Evolutionary conservation across 2,329 filamentous ascomycete genomes (phyloP).

Genomic region (Neonectria ditissima): DNA sequence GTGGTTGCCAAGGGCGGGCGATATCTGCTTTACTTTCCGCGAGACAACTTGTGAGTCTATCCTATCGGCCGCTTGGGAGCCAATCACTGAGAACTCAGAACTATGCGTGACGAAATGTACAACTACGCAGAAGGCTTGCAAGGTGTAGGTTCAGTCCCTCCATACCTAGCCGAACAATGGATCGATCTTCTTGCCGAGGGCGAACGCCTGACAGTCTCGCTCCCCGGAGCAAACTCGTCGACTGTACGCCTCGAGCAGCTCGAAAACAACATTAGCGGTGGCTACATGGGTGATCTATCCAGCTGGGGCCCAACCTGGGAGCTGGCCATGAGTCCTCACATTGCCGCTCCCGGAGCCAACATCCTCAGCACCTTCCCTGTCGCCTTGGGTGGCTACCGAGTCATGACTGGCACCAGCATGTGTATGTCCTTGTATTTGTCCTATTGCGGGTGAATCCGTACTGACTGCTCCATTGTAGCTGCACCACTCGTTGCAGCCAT

Average conservation of each 20-base stretch:
- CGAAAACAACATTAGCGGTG: neutral
- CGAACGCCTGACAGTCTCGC: neutral
- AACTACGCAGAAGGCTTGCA: neutral
- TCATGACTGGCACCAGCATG: conserved; percentile 7
- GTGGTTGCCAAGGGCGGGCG: neutral
- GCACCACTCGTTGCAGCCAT: neutral
- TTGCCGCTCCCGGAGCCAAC: conserved; percentile 4
- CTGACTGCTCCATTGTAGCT: neutral
- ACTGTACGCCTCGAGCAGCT: neutral
- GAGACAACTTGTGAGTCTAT: neutral
- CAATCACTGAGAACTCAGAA: neutral
- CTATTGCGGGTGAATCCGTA: neutral
- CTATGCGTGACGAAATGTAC: neutral
- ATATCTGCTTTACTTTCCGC: neutral
- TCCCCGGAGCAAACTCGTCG: neutral
- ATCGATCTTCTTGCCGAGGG: neutral
- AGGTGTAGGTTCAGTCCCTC: neutral
- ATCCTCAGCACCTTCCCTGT: conserved; percentile 3
- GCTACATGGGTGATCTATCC: neutral
- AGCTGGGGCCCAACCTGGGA: conserved; percentile 18
- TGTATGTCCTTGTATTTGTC: neutral
- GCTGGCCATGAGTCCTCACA: conserved; percentile 2
- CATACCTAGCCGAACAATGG: neutral
- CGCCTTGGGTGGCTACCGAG: neutral
- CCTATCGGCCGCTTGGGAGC: neutral